Conservation (phyloP, 768 basidiomycete genomes). For the Panellus pusillus region DNA sequence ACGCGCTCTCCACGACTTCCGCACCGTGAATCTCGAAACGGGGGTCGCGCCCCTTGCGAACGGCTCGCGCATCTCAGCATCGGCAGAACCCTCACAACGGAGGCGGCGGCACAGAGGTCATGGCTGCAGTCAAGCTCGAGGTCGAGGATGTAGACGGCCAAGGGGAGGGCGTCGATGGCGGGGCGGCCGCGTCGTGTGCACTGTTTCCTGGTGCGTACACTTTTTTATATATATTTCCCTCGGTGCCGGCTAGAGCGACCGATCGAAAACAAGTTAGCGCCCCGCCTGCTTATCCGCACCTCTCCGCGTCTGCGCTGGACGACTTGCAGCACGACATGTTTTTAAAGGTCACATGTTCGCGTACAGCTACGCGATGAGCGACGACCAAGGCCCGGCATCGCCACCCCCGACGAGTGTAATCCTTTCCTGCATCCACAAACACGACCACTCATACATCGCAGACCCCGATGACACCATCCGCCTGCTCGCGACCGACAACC, state of each 20-base stretch:
- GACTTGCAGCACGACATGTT: constrained; percentile 77
- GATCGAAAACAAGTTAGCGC: constrained; percentile 55
- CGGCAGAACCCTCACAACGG: constrained; percentile 51
- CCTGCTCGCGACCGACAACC: constrained; percentile 92
- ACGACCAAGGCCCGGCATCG: constrained; percentile 11
- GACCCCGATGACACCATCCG: constrained; percentile 68
- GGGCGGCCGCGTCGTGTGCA: constrained; percentile 63
- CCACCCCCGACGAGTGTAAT: constrained; percentile 38
- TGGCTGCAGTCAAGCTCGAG: constrained; percentile 80
- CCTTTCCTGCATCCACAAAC: not conserved
- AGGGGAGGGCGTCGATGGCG: constrained; percentile 53
- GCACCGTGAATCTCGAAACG: constrained; percentile 71
- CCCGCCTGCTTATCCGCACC: constrained; percentile 75
- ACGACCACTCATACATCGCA: constrained; percentile 23
- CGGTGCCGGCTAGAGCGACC: not conserved
- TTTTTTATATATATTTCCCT: not conserved
- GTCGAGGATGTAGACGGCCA: constrained; percentile 56
- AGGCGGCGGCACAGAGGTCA: constrained; percentile 71
- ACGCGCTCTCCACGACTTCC: constrained; percentile 65
- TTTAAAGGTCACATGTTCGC: too few relatives aligned
- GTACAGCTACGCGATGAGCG: too few relatives aligned
- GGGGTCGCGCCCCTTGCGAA: constrained; percentile 83
- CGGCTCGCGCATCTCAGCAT: constrained; percentile 74
- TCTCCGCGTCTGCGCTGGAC: constrained; percentile 63
- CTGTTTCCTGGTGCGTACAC: constrained; percentile 75